Percentiles rank a stretch among this genome's conserved stretches.
These are phyloP conservation scores for Jaapia argillacea DNA, from an alignment of 768 basidiomycete genomes.

Conservation along the genomic window DNA sequence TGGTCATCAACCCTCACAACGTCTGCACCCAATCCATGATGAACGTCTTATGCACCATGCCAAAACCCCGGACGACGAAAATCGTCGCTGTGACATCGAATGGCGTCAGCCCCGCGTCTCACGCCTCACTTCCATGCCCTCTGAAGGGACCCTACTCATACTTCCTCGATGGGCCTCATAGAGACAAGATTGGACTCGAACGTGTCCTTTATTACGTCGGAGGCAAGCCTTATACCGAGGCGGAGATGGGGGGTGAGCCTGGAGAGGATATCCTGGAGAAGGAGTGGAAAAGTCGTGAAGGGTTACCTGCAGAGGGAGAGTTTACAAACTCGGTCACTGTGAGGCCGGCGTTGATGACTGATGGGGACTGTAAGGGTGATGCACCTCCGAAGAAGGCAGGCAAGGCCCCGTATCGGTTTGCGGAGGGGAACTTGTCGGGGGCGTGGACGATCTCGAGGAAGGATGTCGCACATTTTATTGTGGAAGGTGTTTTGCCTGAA, in stretches of 20 bases:
- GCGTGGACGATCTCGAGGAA: constrained; percentile 44
- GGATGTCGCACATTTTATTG: constrained; percentile 60
- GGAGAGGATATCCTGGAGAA: constrained; percentile 36
- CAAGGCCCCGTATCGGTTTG: constrained; percentile 31
- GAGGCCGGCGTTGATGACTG: constrained; percentile 49
- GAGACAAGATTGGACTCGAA: constrained; percentile 56
- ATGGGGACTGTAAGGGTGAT: constrained; percentile 34
- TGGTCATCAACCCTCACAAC: constrained; percentile 38
- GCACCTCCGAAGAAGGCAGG: too few relatives aligned
- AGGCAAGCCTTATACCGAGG: constrained; percentile 37
- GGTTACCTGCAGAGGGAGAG: constrained; percentile 32
- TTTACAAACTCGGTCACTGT: constrained; percentile 38
- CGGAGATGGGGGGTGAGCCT: constrained; percentile 25
- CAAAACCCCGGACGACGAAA: constrained; percentile 29
- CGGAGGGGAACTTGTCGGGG: constrained; percentile 26
- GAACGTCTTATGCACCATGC: constrained; percentile 47
- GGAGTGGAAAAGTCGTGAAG: constrained; percentile 22
- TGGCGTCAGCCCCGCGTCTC: constrained; percentile 39
- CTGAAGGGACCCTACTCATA: constrained; percentile 39
- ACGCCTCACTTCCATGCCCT: constrained; percentile 33
- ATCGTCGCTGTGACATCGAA: constrained; percentile 43
- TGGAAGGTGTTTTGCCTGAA: constrained; percentile 29
- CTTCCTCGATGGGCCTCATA: constrained; percentile 35
- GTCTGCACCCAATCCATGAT: constrained; percentile 49
- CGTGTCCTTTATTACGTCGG: constrained; percentile 34